These are phyloP conservation scores for Byssoonygena ceratinophila DNA, from an alignment of 2,329 filamentous ascomycete genomes.

Conservation along the genomic window DNA sequence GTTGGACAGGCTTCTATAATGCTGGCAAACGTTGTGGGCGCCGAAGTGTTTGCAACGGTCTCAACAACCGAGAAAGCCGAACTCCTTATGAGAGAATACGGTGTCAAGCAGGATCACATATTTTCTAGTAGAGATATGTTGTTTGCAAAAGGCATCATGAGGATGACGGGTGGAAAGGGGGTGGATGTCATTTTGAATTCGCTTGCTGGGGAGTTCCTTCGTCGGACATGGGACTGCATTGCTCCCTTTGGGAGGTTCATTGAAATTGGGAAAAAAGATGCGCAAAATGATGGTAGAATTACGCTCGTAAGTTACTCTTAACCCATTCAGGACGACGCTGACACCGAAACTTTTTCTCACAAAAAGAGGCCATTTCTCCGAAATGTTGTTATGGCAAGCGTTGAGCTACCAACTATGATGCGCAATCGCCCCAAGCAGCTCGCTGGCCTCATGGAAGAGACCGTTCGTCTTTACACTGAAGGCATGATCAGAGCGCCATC, in stretches of 20 bases:
- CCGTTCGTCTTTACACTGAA: slow-evolving; percentile 15
- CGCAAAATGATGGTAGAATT: slow-evolving; percentile 4
- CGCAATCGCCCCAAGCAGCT: slow-evolving; percentile 13
- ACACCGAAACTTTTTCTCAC: not conserved
- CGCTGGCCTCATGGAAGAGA: slow-evolving; percentile 12
- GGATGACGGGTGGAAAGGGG: slow-evolving; percentile 14
- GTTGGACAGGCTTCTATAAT: slow-evolving; percentile 20
- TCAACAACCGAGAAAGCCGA: slow-evolving; percentile 15
- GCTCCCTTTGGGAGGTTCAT: slow-evolving; percentile 16
- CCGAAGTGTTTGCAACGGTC: slow-evolving; percentile 20
- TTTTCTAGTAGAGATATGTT: slow-evolving; percentile 12
- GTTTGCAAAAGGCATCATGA: slow-evolving; percentile 15
- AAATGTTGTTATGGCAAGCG: slow-evolving; percentile 17
- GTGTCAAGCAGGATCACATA: slow-evolving; percentile 14
- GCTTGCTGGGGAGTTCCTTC: slow-evolving; percentile 15
- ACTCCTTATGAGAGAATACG: slow-evolving; percentile 14
- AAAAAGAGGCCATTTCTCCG: slow-evolving; percentile 14
- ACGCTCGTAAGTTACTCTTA: slow-evolving; percentile 3
- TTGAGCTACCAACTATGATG: slow-evolving; percentile 18
- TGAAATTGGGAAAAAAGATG: slow-evolving; percentile 16
- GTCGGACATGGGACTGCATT: slow-evolving; percentile 13
- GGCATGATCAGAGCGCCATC: slow-evolving; percentile 17
- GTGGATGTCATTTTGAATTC: slow-evolving; percentile 18
- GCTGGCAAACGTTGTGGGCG: slow-evolving; percentile 18
- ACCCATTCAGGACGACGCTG: not conserved